Evolutionary conservation across 208 protist species (phyloP).

Genomic region (Leishmania martiniquensis): DNA sequence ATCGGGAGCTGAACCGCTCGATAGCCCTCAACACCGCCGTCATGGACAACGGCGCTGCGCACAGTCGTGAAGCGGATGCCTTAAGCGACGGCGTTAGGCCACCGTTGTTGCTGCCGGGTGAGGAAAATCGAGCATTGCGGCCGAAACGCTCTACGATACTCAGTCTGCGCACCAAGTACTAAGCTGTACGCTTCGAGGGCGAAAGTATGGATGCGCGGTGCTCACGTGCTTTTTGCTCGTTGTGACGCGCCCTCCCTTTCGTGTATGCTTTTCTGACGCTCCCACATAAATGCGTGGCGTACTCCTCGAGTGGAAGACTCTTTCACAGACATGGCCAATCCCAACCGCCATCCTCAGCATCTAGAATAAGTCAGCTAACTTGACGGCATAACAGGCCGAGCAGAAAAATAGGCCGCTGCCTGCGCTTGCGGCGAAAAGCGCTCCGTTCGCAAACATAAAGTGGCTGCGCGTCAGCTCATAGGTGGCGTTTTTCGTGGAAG

Average conservation of each 20-base stretch:
- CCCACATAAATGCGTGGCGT: not conserved
- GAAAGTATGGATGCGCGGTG: not conserved
- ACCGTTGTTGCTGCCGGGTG: slow-evolving; percentile 50
- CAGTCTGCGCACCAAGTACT: slow-evolving; percentile 88
- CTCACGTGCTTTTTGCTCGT: not conserved
- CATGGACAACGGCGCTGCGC: not conserved
- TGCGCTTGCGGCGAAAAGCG: not conserved
- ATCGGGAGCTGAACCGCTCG: slow-evolving; percentile 3
- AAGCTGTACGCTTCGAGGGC: slow-evolving; percentile 5
- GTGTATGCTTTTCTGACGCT: not conserved
- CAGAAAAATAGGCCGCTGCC: not conserved
- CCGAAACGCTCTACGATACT: slow-evolving; percentile 81
- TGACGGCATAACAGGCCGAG: not conserved
- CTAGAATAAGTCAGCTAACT: not conserved
- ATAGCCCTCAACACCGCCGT: slow-evolving; percentile 2
- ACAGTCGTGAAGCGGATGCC: not conserved
- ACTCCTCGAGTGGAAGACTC: not conserved
- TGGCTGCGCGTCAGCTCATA: not conserved
- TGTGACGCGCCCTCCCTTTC: not conserved
- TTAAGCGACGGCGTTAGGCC: not conserved
- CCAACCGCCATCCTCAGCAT: not conserved
- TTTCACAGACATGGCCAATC: not conserved
- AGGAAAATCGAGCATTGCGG: slow-evolving; percentile 59
- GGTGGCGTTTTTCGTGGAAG: not conserved
- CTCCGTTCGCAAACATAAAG: not conserved